Percentiles rank a stretch among this genome's conserved stretches.
phyloP scores from a whole-genome alignment of 2,329 filamentous ascomycete genomes.

The Emericellopsis atlantica region DNA sequence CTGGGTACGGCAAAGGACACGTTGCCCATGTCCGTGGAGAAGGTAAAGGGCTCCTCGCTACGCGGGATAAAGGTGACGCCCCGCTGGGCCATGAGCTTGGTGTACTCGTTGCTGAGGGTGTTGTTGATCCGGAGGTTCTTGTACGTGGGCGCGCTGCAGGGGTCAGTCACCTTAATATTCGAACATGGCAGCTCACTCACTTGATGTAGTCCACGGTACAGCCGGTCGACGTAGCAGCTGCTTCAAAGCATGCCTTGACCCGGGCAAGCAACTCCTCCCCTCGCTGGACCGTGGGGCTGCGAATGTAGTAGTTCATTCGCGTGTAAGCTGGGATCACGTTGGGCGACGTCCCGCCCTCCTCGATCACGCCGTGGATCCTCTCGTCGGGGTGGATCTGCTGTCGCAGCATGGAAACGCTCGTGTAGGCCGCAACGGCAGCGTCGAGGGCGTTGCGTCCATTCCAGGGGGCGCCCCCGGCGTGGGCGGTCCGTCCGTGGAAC shows the following conservation, averaged over 20 bases:
- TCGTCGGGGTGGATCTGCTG: slow-evolving; percentile 24
- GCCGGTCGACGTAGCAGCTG: slow-evolving; percentile 18
- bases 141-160: slow-evolving; percentile 15
- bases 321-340: too few relatives aligned
- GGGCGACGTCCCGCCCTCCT: too few relatives aligned
- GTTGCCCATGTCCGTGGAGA: slow-evolving; percentile 39
- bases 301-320: too few relatives aligned
- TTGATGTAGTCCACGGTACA: slow-evolving; percentile 19
- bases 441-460: slow-evolving; percentile 24
- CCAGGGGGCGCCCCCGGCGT: slow-evolving; percentile 23
- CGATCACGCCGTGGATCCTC: slow-evolving; percentile 9
- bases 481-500: slow-evolving; percentile 19
- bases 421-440: slow-evolving; percentile 21
- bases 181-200: too few relatives aligned
- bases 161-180: too few relatives aligned
- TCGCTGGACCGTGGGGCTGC: too few relatives aligned
- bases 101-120: slow-evolving; percentile 28
- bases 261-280: slow-evolving; percentile 1
- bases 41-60: slow-evolving; percentile 21
- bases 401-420: slow-evolving; percentile 19
- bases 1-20: slow-evolving; percentile 31
- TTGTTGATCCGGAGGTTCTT: slow-evolving; percentile 30
- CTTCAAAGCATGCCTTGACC: slow-evolving; percentile 22
- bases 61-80: slow-evolving; percentile 20
- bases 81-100: slow-evolving; percentile 26